A percentile compares a stretch with the other conserved stretches of the same genome.
phyloP scores from a whole-genome alignment of 1,139 yeast species.

The Magnusiomyces tetraspermus region DNA sequence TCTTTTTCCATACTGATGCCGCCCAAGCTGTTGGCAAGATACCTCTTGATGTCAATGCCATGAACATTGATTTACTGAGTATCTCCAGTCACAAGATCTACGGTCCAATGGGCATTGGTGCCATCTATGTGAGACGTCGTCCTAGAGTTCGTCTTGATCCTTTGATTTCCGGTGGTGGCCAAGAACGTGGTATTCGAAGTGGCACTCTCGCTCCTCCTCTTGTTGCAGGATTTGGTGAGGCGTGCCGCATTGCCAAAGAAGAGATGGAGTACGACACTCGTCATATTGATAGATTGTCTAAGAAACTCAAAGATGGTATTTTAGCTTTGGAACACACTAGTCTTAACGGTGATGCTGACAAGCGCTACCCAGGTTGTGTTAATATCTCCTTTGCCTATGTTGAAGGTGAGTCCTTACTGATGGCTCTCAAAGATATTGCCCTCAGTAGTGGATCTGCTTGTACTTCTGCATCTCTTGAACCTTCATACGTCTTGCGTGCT shows the following conservation, averaged over 20 bases:
- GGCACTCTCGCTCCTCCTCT: constrained; percentile 96
- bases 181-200: constrained; percentile 94
- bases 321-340: constrained; percentile 80
- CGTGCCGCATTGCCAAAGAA: constrained; percentile 68
- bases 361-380: constrained; percentile 85
- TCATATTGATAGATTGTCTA: constrained; percentile 62
- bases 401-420: constrained; percentile 93
- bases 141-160: constrained; percentile 98
- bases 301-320: constrained; percentile 63
- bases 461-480: constrained; percentile 96
- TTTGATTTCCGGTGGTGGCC: constrained; percentile 95
- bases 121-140: constrained; percentile 89
- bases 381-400: constrained; percentile 93
- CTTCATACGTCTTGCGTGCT: constrained; percentile 92
- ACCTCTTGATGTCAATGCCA: constrained; percentile 82
- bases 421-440: constrained; percentile 97
- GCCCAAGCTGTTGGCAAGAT: constrained; percentile 98
- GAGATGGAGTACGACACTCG: constrained; percentile 68
- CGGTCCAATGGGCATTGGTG: constrained; percentile 98
- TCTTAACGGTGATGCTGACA: constrained; percentile 70
- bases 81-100: constrained; percentile 93
- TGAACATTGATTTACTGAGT: constrained; percentile 87
- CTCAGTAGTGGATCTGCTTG: constrained; percentile 97
- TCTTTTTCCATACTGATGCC: constrained; percentile 96
- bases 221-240: constrained; percentile 95